A percentile compares a stretch with the other conserved stretches of the same genome.
Conservation (phyloP, 2,329 filamentous ascomycete species). For the Botrytis cinerea region DNA sequence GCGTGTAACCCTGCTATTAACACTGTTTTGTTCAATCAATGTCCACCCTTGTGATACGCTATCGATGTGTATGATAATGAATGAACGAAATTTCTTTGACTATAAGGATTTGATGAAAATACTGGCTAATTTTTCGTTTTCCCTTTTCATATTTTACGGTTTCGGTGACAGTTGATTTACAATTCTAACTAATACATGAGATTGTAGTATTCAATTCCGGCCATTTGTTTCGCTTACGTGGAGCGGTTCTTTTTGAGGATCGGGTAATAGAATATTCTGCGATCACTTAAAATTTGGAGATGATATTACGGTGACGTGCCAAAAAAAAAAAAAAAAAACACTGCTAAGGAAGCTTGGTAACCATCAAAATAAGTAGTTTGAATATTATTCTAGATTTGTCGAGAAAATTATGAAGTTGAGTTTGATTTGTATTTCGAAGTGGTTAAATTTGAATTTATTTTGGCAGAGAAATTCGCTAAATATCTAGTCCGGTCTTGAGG, state of each 20-base stretch:
- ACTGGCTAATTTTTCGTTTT: not conserved
- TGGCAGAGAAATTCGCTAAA: not conserved
- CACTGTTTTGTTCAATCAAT: too few relatives aligned
- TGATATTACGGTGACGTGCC: not conserved
- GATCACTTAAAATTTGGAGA: not conserved
- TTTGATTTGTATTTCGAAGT: not conserved
- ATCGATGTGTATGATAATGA: too few relatives aligned
- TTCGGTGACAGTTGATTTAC: not conserved
- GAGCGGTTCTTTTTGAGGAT: not conserved
- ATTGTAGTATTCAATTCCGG: not conserved
- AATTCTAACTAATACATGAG: not conserved
- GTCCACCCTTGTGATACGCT: too few relatives aligned
- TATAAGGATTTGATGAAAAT: not conserved
- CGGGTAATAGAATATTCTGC: not conserved
- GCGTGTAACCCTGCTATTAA: too few relatives aligned
- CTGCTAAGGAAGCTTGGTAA: too few relatives aligned
- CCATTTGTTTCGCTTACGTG: not conserved
- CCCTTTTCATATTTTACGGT: fast-evolving
- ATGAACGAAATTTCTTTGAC: not conserved
- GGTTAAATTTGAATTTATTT: not conserved
- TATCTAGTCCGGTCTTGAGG: not conserved
- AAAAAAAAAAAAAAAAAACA: too few relatives aligned
- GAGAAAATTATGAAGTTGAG: not conserved
- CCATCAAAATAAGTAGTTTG: not conserved
- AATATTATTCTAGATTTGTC: fast-evolving